Evolutionary conservation across 139 green algal species (phyloP).

Genomic region (Chlorella sp.): DNA sequence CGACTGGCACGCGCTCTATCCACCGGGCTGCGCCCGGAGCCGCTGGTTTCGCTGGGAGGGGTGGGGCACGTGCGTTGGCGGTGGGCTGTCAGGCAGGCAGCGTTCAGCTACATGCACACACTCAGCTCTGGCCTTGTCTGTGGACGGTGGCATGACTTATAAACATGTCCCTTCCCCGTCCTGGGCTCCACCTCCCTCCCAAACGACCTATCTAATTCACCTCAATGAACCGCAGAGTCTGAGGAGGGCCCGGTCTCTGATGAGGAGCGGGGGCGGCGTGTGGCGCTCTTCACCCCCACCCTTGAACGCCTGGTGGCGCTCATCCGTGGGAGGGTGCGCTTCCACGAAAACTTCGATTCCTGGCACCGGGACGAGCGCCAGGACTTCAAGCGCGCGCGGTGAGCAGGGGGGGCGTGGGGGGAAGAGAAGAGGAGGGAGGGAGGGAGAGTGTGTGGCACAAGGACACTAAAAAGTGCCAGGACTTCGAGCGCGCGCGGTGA

Average conservation of each 20-base stretch:
- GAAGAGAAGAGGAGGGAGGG: neutral
- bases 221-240: neutral
- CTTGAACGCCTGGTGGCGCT: slow-evolving; percentile 79
- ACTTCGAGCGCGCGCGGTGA: no score
- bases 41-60: no score
- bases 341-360: slow-evolving; percentile 50
- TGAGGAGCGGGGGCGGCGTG: slow-evolving; percentile 53
- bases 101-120: neutral
- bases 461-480: no score
- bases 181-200: no score
- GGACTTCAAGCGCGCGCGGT: slow-evolving; percentile 77
- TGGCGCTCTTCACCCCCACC: slow-evolving; percentile 71
- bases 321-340: slow-evolving; percentile 65
- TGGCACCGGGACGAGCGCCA: slow-evolving; percentile 70
- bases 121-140: neutral
- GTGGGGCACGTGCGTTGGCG: no score
- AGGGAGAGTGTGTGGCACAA: neutral
- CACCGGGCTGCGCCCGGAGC: neutral
- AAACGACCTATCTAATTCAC: no score
- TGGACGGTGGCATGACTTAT: no score
- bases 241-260: slow-evolving; percentile 31
- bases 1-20: neutral
- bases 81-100: no score
- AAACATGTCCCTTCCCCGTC: no score
- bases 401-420: no score